Base-by-base conservation (phyloP, 371 early-diverging fungal species). In the Lichtheimia corymbifera region DNA sequence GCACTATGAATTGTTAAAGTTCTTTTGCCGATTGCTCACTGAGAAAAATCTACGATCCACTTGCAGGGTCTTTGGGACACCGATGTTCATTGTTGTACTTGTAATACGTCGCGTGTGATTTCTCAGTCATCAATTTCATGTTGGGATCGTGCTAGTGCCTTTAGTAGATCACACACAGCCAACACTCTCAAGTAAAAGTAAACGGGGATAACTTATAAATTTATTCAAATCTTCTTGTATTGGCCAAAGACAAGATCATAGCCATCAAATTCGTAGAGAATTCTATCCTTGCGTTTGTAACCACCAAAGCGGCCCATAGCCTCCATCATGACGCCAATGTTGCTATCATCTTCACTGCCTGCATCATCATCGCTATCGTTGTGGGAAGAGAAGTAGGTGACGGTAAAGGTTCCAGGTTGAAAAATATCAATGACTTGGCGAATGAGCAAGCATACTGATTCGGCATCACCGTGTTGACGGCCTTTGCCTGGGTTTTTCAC, bases 181-280 rank as follows among this genome's bases (percentile, higher is more conserved):
- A 35, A 35, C 9, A 35, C 35, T 35, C 9, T 9, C 2, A 35
- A 11, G 9, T 35, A 35, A 6, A 35, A 9, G 35, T 35, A 35
- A 35, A 35, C 11, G 9, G 35, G 35, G 35, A 35, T 35, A 35
- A 35, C 11, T 9, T 0, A 35, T 35, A 35, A 2, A 9, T 35
- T 35, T 35, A 35, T 35, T 35, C 35, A 47, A 22, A 47, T 47
- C 41, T 55, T 55, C 24, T 25, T 55, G 65, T 82, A 88, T 67
- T 89, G 88, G 52, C 83, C 87, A 79, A 87, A 93, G 56, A 86
- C 83, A 27, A 92, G 68, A 71, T 90, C 87, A 61, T 89, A 92
- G 14, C 86, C 86, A 56, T 91, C 90, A 73, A 93, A 90, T 62
- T 91, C 93, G 67, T 92, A 90, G 50, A 91, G 70, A 55, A 93